Percentiles rank a stretch among this genome's conserved stretches.
Evolutionary conservation across 495 filamentous ascomycete genomes (phyloP).

Genomic region (Daldinia childiae): DNA sequence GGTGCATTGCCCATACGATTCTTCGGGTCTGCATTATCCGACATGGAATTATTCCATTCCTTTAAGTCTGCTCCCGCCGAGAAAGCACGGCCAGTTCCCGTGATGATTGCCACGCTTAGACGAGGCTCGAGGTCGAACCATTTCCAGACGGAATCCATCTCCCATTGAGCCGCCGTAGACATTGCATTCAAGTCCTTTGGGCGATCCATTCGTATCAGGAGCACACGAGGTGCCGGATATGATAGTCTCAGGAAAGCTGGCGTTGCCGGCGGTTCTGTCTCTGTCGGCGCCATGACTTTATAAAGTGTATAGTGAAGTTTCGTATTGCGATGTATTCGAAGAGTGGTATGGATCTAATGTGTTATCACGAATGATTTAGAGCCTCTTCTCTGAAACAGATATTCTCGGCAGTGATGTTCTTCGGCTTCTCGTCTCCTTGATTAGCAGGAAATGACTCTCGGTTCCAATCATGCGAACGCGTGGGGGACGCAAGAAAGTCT

Average conservation of each 20-base stretch:
- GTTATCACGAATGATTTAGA: not conserved
- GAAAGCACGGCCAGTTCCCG: constrained; percentile 61
- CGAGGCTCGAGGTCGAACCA: constrained; percentile 59
- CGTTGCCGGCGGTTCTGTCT: constrained; percentile 42
- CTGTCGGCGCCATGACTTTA: constrained; percentile 31
- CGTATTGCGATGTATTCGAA: not conserved
- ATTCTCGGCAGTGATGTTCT: not conserved
- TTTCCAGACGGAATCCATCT: constrained; percentile 56
- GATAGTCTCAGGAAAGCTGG: constrained; percentile 41
- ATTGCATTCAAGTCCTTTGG: constrained; percentile 61
- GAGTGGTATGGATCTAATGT: not conserved
- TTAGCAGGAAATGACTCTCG: not conserved
- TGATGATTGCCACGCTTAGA: constrained; percentile 62
- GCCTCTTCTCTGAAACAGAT: not conserved
- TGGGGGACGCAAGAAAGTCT: no score
- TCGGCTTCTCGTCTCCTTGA: constrained; percentile 1
- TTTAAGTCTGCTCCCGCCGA: constrained; percentile 68
- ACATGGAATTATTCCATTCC: constrained; percentile 54
- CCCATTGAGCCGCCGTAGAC: constrained; percentile 52
- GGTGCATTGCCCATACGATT: constrained; percentile 61
- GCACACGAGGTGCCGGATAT: constrained; percentile 62
- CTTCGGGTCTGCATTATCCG: constrained; percentile 45
- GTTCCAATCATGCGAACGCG: no score
- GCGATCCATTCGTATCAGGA: constrained; percentile 66
- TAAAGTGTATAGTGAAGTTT: not conserved